Evolutionary conservation across 495 filamentous ascomycete genomes (phyloP).

Genomic region (Penicillium ucsense): DNA sequence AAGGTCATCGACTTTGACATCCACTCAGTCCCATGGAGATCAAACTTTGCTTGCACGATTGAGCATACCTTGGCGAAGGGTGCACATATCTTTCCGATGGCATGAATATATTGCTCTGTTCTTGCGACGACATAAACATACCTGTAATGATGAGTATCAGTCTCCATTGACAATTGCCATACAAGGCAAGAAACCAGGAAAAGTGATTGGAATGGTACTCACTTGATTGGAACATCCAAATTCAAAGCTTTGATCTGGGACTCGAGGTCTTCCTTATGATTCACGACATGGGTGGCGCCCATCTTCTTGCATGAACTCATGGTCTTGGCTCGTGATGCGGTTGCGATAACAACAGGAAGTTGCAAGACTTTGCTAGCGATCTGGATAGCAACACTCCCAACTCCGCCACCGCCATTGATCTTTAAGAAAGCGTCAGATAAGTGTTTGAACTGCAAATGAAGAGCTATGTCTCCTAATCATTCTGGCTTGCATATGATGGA

Average conservation of each 20-base stretch:
- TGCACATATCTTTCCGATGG: slow-evolving; percentile 11
- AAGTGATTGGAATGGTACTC: not conserved
- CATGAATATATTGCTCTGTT: slow-evolving; percentile 11
- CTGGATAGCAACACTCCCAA: slow-evolving; percentile 3
- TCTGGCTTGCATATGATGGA: slow-evolving; percentile 4
- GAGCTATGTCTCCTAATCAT: slow-evolving; percentile 3
- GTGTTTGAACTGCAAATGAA: not conserved
- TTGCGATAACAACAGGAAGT: slow-evolving; percentile 22
- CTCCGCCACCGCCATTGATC: not conserved
- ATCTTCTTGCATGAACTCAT: slow-evolving; percentile 14
- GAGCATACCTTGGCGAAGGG: slow-evolving; percentile 27
- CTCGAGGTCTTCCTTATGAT: slow-evolving; percentile 22
- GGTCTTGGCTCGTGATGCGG: slow-evolving; percentile 19
- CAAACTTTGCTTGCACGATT: slow-evolving; percentile 22
- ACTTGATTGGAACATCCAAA: slow-evolving; percentile 18
- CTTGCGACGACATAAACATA: slow-evolving; percentile 24
- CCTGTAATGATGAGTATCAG: slow-evolving; percentile 1
- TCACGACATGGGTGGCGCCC: slow-evolving; percentile 26
- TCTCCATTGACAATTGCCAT: not conserved
- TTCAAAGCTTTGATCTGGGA: slow-evolving; percentile 16
- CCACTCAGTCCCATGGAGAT: slow-evolving; percentile 26
- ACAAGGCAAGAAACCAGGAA: not conserved
- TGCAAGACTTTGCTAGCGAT: slow-evolving; percentile 13
- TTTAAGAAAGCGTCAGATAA: not conserved
- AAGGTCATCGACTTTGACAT: slow-evolving; percentile 30